Evolutionary conservation across 1,284 basidiomycete genomes (phyloP), one percentile per base, ranked within the genome.

Genomic region (Ganoderma resinaceum): DNA sequence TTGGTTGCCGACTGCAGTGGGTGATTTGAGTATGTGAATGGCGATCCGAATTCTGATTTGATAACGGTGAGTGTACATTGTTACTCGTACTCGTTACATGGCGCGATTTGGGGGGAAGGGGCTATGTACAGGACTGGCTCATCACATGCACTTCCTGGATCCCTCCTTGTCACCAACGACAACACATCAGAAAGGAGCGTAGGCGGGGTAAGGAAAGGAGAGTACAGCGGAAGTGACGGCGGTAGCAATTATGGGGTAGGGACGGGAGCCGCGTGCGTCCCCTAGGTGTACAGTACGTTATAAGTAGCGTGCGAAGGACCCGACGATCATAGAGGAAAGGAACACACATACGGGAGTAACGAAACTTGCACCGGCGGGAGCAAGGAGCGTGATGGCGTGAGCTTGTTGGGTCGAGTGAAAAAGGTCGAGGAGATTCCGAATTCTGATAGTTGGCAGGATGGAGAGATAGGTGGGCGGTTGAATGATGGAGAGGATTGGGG

Each of bases 351-450:
- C 26, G 58, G 37, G 26, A 20, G n/a, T 31, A n/a, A 40, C 23
- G 58, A 33, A 23, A 42, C 33, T n/a, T 18, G 33, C 5, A 20
- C 55, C 26, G 31, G 5, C 26, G 53, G 26, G 35, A 60, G 58
- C 37, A 60, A 60, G 11, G 58, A 60, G 23, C 58, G 58, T 60
- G 58, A 60, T n/a, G 23, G 58, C 37, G 37, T 60, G 58, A 37
- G 35, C 37, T 23, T 40, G 58, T 18, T 37, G 57, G 20, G 35
- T 23, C 57, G 55, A 57, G 26, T 29, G 26, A 26, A 26, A 12
- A 20, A 26, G 46, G 8, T 4, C 11, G 23, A 26, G 46, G 46
- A 49, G 8, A n/a, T 49, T 49, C 23, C 46, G 29, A 55, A 20
- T 55, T 55, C n/a, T 58, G 57, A 37, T 37, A 8, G 57, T 55